phyloP scores from a whole-genome alignment of 2,329 filamentous ascomycete genomes.

The Magnaporthiopsis incrustans region DNA sequence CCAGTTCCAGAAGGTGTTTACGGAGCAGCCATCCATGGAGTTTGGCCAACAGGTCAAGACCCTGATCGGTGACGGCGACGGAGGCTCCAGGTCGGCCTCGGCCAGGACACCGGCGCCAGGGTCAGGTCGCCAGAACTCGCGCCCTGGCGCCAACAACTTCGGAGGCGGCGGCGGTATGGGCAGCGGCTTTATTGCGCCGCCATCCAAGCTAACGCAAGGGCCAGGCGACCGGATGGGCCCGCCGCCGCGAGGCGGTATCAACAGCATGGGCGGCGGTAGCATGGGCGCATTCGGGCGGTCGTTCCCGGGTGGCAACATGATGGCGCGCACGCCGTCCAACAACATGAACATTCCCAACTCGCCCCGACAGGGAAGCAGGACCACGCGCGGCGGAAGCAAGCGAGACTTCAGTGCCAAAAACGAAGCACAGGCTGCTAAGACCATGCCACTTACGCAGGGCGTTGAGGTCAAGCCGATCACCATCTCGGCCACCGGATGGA shows the following conservation, averaged over 20 bases:
- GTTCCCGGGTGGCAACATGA: slow-evolving; percentile 53
- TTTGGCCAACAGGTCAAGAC: slow-evolving; percentile 87
- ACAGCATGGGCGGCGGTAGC: background rate
- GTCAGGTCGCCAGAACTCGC: slow-evolving; percentile 39
- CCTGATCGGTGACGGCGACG: slow-evolving; percentile 69
- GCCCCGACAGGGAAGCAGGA: slow-evolving; percentile 58
- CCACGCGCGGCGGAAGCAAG: slow-evolving; percentile 57
- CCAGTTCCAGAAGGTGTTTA: slow-evolving; percentile 93
- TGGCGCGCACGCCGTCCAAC: slow-evolving; percentile 58
- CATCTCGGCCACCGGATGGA: slow-evolving; percentile 74
- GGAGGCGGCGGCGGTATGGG: slow-evolving; percentile 1
- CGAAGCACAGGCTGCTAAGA: slow-evolving; percentile 68
- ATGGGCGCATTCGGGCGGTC: slow-evolving; percentile 47
- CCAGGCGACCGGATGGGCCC: background rate
- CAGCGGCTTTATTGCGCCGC: background rate
- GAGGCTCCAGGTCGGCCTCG: slow-evolving; percentile 50
- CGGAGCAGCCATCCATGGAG: slow-evolving; percentile 89
- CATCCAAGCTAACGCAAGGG: background rate
- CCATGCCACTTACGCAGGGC: slow-evolving; percentile 84
- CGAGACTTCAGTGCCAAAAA: slow-evolving; percentile 45
- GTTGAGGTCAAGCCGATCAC: slow-evolving; percentile 74
- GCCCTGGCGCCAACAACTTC: slow-evolving; percentile 31
- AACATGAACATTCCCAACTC: slow-evolving; percentile 59
- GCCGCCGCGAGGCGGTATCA: background rate
- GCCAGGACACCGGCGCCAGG: slow-evolving; percentile 46